Evolutionary conservation across 768 basidiomycete genomes (phyloP).

Genomic region (Suillus discolor): DNA sequence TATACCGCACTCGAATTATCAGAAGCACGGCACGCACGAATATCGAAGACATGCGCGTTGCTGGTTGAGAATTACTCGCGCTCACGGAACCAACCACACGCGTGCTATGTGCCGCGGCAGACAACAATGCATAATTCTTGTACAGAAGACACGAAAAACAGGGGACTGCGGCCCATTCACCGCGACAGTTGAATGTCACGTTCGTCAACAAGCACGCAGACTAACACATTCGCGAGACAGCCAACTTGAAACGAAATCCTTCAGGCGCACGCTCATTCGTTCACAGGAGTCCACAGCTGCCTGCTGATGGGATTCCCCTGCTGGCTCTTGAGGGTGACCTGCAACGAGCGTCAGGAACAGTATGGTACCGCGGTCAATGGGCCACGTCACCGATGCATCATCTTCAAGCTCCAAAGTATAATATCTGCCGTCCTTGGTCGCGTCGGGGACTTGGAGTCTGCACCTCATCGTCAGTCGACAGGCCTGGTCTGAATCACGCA

Average conservation of each 20-base stretch:
- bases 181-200: not conserved
- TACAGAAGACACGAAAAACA: not conserved
- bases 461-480: not conserved
- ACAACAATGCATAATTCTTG: not conserved
- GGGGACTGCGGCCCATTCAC: not conserved
- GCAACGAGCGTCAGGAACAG: not conserved
- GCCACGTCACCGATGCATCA: not conserved
- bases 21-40: too few species aligned
- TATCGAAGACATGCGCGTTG: too few species aligned
- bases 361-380: not conserved
- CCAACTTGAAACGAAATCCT: not conserved
- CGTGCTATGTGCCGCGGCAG: not conserved
- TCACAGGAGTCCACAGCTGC: not conserved
- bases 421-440: too few species aligned
- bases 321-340: not conserved
- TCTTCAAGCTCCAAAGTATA: not conserved
- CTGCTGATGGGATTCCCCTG: rapidly evolving
- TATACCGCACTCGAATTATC: too few species aligned
- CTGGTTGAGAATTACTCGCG: too few species aligned
- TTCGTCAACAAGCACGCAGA: not conserved
- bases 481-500: not conserved
- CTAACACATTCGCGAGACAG: not conserved
- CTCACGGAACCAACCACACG: too few species aligned
- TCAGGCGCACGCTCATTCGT: not conserved
- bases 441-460: not conserved